phyloP scores from a whole-genome alignment of 169 alveolate species.

The Babesia bigemina region DNA sequence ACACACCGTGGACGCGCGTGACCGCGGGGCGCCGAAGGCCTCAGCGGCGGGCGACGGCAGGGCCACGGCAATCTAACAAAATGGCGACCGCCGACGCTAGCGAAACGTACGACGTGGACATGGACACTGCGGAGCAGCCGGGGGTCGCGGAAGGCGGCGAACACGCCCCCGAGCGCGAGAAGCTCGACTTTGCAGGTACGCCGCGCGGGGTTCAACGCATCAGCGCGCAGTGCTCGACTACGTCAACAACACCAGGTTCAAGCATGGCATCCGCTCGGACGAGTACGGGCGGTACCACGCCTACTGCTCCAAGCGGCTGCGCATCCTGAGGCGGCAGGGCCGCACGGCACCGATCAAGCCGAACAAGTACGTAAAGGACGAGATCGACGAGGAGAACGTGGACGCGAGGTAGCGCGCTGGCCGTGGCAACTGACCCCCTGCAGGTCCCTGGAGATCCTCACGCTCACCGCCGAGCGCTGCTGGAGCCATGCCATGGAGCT shows the following conservation, averaged over 20 bases:
- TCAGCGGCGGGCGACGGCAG: neutral
- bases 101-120: neutral
- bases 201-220: neutral
- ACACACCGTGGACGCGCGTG: neutral
- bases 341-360: slow-evolving; percentile 12
- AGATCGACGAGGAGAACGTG: slow-evolving; percentile 40
- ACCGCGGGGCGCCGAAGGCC: neutral
- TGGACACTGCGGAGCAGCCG: slow-evolving; percentile 12
- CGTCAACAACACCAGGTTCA: slow-evolving; percentile 52
- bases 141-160: neutral
- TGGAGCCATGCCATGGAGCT: slow-evolving; percentile 66
- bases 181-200: slow-evolving; percentile 48
- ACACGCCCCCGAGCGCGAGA: neutral
- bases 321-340: slow-evolving; percentile 54
- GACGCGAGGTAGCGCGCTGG: slow-evolving; percentile 46
- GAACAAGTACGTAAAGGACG: slow-evolving; percentile 48
- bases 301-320: slow-evolving; percentile 58
- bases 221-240: slow-evolving; percentile 52
- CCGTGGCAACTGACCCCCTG: neutral
- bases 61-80: neutral
- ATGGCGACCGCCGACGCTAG: neutral
- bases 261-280: slow-evolving; percentile 63
- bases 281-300: slow-evolving; percentile 63
- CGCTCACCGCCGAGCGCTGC: slow-evolving; percentile 50
- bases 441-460: slow-evolving; percentile 66